Percentiles rank a stretch among this genome's conserved stretches.
Evolutionary conservation across 2,329 filamentous ascomycete genomes (phyloP).

Genomic region (Didymella pomorum): DNA sequence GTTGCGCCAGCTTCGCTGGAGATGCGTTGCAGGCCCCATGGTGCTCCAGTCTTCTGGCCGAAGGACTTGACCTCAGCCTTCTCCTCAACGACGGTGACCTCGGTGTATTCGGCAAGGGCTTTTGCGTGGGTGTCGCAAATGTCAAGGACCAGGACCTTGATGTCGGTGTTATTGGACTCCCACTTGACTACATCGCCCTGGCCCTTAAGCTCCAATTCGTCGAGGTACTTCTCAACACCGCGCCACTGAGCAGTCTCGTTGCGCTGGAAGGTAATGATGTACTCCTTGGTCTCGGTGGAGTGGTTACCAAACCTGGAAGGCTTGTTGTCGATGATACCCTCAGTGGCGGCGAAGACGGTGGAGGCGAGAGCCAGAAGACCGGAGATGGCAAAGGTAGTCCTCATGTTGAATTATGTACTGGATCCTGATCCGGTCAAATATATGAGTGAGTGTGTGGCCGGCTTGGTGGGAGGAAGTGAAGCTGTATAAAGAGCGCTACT

Average conservation of each 20-base stretch:
- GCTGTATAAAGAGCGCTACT: slow-evolving; percentile 20
- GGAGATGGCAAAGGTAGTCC: slow-evolving; percentile 38
- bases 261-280: slow-evolving; percentile 36
- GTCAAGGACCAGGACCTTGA: slow-evolving; percentile 51
- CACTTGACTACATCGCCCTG: slow-evolving; percentile 49
- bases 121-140: slow-evolving; percentile 53
- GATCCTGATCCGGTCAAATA: slow-evolving; percentile 35
- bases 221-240: slow-evolving; percentile 23
- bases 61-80: slow-evolving; percentile 46
- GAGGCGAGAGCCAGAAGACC: slow-evolving; percentile 38
- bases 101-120: slow-evolving; percentile 50
- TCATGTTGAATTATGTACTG: slow-evolving; percentile 43
- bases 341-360: slow-evolving; percentile 30
- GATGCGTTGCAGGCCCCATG: slow-evolving; percentile 59
- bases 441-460: slow-evolving; percentile 18
- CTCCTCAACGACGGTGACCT: slow-evolving; percentile 55
- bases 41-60: slow-evolving; percentile 44
- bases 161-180: slow-evolving; percentile 49
- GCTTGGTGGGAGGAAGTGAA: slow-evolving; percentile 17
- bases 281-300: slow-evolving; percentile 42
- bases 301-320: slow-evolving; percentile 32
- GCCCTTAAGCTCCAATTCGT: slow-evolving; percentile 36
- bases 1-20: slow-evolving; percentile 49
- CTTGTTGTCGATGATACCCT: slow-evolving; percentile 40
- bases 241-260: slow-evolving; percentile 25